A percentile compares a stretch with the other conserved stretches of the same genome.
These are phyloP conservation scores for Botrytis medusae DNA, from an alignment of 2,329 filamentous ascomycete genomes.

Conservation along the genomic window DNA sequence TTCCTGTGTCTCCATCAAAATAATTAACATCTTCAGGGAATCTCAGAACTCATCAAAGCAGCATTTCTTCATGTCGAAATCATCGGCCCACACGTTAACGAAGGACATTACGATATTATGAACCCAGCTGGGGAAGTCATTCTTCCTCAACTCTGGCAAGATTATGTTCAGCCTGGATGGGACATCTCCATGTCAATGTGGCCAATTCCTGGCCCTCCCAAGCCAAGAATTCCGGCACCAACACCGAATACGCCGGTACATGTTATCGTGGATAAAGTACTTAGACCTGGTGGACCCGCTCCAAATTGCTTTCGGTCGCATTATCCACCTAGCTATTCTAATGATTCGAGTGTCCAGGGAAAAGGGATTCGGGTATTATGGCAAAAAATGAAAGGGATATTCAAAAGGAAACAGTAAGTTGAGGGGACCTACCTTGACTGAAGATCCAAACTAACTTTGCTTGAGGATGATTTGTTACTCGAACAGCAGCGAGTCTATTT, in stretches of 20 bases:
- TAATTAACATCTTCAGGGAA: constrained; percentile 58
- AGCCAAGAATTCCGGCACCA: constrained; percentile 64
- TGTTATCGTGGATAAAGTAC: constrained; percentile 6
- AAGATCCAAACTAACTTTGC: neutral
- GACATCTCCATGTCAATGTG: constrained; percentile 67
- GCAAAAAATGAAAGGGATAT: constrained; percentile 1
- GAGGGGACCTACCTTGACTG: neutral
- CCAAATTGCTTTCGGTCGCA: neutral
- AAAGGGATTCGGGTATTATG: neutral
- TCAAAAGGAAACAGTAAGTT: constrained; percentile 3
- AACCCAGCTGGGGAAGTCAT: constrained; percentile 82
- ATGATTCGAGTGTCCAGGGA: neutral
- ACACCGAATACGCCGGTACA: constrained; percentile 38
- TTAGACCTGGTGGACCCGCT: neutral
- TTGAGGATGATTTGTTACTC: neutral
- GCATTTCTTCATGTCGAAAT: constrained; percentile 77
- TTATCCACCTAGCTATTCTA: neutral
- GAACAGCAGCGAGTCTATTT: neutral
- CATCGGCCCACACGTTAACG: constrained; percentile 71
- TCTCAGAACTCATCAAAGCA: constrained; percentile 83
- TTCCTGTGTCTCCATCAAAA: constrained; percentile 5
- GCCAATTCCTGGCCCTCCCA: constrained; percentile 58
- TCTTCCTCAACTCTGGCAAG: constrained; percentile 77
- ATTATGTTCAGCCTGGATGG: constrained; percentile 76
- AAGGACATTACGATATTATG: constrained; percentile 77